Evolutionary conservation across 306 rosid species (phyloP), one percentile per base, ranked within the genome.

Genomic region (Mimosa bimucronata): DNA sequence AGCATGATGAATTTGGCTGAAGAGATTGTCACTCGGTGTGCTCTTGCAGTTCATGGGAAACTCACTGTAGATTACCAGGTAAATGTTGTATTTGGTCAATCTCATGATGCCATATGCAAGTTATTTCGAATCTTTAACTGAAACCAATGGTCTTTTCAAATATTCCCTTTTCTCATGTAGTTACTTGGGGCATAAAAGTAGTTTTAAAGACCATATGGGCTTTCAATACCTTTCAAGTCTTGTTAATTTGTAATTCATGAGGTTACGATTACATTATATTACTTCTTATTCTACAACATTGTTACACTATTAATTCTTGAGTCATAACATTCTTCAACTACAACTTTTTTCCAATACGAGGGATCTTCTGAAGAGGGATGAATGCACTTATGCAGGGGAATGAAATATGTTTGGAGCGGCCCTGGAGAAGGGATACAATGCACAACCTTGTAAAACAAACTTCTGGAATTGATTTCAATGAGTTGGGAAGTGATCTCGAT

Each of bases 361-460:
- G 45, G 74, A 72, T 83, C 13, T 71, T 69, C 62, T 86, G 66
- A 84, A 75, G 80, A 18, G 48, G 67, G 79, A 82, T 76, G 30
- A 30, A 73, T 82, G 77, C 71, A 55, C 79, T 31, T 42, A 21
- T 87, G 79, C 79, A 95, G 99, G 98, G 99, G 70, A 85, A 79
- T 11, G 94, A 93, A 84, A 93, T 95, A 91, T 83, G 89, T 81
- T 85, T 95, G 58, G 94, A 91, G 85, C 89, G 88, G 57, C 99
- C 98, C 8, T 95, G 98, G 99, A 93, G 92, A 89, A 89, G 97
- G 87, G 97, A 91, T 86, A 89, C 98, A 66, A 95, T 95, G 99
- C 97, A 95, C 90, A 89, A 86, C 85, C 98, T 95, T 73, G 99
- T 95, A 71, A 90, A 95, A 87, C 97, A 93, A 88, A 55, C 81